Evolutionary conservation across 768 basidiomycete species (phyloP).

Genomic region (Daedalea quercina): DNA sequence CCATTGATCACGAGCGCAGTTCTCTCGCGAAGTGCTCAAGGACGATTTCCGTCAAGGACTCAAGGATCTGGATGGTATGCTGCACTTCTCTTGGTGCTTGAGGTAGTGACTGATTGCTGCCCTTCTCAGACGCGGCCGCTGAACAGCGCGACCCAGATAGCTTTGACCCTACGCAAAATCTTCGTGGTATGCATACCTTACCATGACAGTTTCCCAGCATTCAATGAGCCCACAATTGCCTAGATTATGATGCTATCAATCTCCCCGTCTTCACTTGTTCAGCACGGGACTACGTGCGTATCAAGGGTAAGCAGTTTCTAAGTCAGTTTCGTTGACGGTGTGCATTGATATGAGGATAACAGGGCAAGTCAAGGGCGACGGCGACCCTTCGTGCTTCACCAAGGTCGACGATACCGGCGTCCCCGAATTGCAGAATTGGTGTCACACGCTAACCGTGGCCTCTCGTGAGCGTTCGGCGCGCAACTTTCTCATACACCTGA

Average conservation of each 20-base stretch:
- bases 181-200: slow-evolving; percentile 36
- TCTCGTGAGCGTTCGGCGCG: slow-evolving; percentile 41
- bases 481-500: slow-evolving; percentile 41
- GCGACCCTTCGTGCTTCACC: slow-evolving; percentile 48
- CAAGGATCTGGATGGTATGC: slow-evolving; percentile 50
- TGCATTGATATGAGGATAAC: not conserved
- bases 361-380: slow-evolving; percentile 59
- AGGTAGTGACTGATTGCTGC: not conserved
- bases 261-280: slow-evolving; percentile 60
- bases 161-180: slow-evolving; percentile 44
- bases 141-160: slow-evolving; percentile 50
- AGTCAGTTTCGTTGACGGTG: not conserved
- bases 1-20: slow-evolving; percentile 27
- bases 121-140: slow-evolving; percentile 41
- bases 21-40: slow-evolving; percentile 48
- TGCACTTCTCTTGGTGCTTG: not conserved
- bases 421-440: slow-evolving; percentile 52
- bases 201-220: not conserved
- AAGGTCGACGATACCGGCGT: slow-evolving; percentile 48
- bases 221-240: not conserved
- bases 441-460: slow-evolving; percentile 44
- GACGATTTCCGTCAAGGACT: slow-evolving; percentile 54
- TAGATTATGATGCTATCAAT: slow-evolving; percentile 54
- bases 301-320: slow-evolving; percentile 34
- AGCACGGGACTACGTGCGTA: slow-evolving; percentile 51